phyloP scores from a whole-genome alignment of 129 eudicot genomes.

The Calendula officinalis region DNA sequence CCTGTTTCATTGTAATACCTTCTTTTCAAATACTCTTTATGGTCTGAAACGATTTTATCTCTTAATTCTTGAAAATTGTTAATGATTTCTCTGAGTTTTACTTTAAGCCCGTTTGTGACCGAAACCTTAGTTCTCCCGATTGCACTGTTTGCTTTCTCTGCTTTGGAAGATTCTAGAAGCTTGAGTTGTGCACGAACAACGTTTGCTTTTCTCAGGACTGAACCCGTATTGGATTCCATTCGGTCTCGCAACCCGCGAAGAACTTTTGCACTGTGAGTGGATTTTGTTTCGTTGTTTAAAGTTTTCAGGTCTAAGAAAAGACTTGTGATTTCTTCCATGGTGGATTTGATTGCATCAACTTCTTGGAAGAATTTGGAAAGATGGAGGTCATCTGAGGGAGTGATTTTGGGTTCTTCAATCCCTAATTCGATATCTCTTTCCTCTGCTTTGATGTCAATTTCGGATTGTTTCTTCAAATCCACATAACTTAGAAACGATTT shows the following conservation, averaged over 20 bases:
- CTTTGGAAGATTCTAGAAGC: conserved; percentile 49
- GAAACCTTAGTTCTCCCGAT: conserved; percentile 61
- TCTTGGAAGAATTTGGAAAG: conserved; percentile 65
- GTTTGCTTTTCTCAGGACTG: conserved; percentile 67
- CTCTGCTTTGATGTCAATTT: conserved; percentile 46
- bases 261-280: conserved; percentile 58
- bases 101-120: conserved; percentile 65
- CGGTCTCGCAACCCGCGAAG: conserved; percentile 71
- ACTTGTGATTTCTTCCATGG: conserved; percentile 63
- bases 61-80: conserved; percentile 57
- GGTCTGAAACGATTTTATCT: conserved; percentile 50
- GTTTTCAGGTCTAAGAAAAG: conserved; percentile 66
- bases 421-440: conserved; percentile 48
- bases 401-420: conserved; percentile 23
- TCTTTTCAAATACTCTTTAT: conserved; percentile 56
- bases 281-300: conserved; percentile 70
- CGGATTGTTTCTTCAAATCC: conserved; percentile 88
- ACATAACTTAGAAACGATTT: conserved; percentile 79
- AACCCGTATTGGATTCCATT: conserved; percentile 67
- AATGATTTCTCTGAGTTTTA: conserved; percentile 62
- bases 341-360: conserved; percentile 55
- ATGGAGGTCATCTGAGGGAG: conserved; percentile 50
- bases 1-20: conserved; percentile 58
- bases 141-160: conserved; percentile 43
- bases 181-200: conserved; percentile 53